Evolutionary conservation across 371 early-diverging fungal species (phyloP), one percentile per base, ranked within the genome.

Genomic region (Rhizopus sp.): DNA sequence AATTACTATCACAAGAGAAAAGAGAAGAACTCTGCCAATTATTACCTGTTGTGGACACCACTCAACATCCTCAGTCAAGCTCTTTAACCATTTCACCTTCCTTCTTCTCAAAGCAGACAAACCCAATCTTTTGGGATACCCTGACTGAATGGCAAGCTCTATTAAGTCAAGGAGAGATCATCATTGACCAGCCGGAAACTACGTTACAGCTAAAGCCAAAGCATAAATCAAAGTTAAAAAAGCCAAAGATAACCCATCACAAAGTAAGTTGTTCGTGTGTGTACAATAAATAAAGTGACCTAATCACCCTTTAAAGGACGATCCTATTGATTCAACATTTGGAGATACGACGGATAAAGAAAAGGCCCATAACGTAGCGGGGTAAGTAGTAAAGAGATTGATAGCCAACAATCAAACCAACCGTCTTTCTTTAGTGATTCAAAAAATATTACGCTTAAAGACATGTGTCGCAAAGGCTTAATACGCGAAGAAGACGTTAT

Each of bases 391-490:
- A 31, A 45, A 23, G 13, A 5, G 41, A 34, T 12, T 16, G 12
- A 16, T 16, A 15, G 4, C 2, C 33, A 29, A 51, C 13, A 17
- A 44, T 57, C 29, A 46, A 5, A 7, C n/a, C 23, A 23, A 23
- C 23, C 23, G 23, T 31, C 13, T 40, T n/a, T 46, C 12, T 47
- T 16, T 50, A 78, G 78, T 3, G 80, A 80, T 45, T 80, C 80
- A 5, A 80, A 76, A 50, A 72, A 62, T 12, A 74, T 76, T 16
- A 76, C 80, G 34, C 60, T 80, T 38, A 80, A 80, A 57, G 77
- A 80, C 35, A 80, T 80, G 80, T 80, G 80, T 45, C 72, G 77
- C 29, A 73, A 73, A 56, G 76, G 72, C 9, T 60, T 80, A 52
- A 80, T 80, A 38, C 74, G 75, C 32, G 73, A 70, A 50, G 62